Evolutionary conservation across 352 stramenopile species (phyloP), one percentile per base, ranked within the genome.

Genomic region (Phytophthora ramorum): DNA sequence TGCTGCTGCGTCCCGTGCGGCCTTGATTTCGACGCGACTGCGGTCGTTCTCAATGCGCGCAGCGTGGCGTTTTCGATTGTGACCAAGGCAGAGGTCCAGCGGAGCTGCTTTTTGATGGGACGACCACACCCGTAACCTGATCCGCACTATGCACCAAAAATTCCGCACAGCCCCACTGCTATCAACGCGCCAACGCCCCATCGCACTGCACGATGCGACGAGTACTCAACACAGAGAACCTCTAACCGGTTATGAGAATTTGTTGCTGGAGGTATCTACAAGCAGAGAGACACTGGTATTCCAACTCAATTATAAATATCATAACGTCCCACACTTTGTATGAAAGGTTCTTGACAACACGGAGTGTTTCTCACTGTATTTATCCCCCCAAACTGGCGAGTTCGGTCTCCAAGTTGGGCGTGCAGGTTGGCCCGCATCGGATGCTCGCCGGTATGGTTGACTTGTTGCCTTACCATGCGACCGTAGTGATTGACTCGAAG

Each of bases 31-130:
- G 37, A 48, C 61, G 22, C 12, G 32, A 40, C 16, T 8, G 35
- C 22, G 45, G 7, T 41, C 20, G 44, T 37, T 35, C 37, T 4
- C 24, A 44, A 6, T 50, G 40, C 57, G 58, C 26, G 37, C 53
- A 76, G 69, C 58, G 69, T 73, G 58, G 63, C 58, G 63, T 69
- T 59, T 76, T 73, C 24, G 63, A 56, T 76, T 73, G 26, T 76
- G 63, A 43, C 10, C 22, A 53, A 63, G 49, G 43, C 41, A 66
- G 52, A 76, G 52, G 68, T 17, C 37, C 35, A 34, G 61, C 20
- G 34, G 43, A 34, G 41, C 44, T 43, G 41, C 34, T 63, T 59
- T 50, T 56, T 63, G 63, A 67, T 64, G 37, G 44, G 57, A 63
- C 56, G 56, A 63, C 62, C 53, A 69, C 52, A 61, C 61, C n/a